A percentile compares a stretch with the other conserved stretches of the same genome.
Conservation (phyloP, 257 asterid genomes). For the Pogostemon cablin region DNA sequence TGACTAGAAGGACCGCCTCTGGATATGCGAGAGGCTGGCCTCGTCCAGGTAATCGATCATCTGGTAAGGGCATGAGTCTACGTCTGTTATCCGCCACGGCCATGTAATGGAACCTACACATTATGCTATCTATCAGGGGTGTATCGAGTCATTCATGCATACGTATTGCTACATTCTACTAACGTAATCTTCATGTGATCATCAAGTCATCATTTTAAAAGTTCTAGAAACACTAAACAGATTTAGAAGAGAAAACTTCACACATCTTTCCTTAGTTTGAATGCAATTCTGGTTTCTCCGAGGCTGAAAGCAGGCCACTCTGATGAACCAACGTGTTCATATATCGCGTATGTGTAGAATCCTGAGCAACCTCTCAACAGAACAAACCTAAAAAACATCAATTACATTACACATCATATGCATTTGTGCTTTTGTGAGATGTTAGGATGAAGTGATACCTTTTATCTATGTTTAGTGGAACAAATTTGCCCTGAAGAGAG, state of each 20-base stretch:
- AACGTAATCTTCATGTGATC: no score
- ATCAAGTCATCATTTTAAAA: no score
- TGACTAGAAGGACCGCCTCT: slow-evolving; percentile 84
- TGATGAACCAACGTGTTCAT: slow-evolving; percentile 75
- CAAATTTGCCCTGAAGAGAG: slow-evolving; percentile 55
- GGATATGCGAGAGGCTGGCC: slow-evolving; percentile 77
- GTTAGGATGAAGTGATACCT: slow-evolving; percentile 43
- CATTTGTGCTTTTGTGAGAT: not conserved
- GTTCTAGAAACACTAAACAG: not conserved
- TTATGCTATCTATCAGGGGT: not conserved
- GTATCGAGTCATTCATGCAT: not conserved
- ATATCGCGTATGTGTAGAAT: slow-evolving; percentile 83
- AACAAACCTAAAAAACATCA: slow-evolving; percentile 58
- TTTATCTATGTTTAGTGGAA: slow-evolving; percentile 75
- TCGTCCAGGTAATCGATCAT: slow-evolving; percentile 77
- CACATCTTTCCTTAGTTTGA: slow-evolving; percentile 93
- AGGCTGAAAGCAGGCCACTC: slow-evolving; percentile 97
- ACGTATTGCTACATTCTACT: not conserved
- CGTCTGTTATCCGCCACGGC: slow-evolving; percentile 77
- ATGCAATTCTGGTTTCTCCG: slow-evolving; percentile 90
- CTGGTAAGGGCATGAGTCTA: slow-evolving; percentile 78
- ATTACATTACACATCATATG: not conserved
- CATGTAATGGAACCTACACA: slow-evolving; percentile 74
- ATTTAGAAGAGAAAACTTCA: slow-evolving; percentile 26
- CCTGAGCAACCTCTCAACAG: slow-evolving; percentile 84